phyloP scores from a whole-genome alignment of 202 grass and related monocot species.

The Carex arenaria region DNA sequence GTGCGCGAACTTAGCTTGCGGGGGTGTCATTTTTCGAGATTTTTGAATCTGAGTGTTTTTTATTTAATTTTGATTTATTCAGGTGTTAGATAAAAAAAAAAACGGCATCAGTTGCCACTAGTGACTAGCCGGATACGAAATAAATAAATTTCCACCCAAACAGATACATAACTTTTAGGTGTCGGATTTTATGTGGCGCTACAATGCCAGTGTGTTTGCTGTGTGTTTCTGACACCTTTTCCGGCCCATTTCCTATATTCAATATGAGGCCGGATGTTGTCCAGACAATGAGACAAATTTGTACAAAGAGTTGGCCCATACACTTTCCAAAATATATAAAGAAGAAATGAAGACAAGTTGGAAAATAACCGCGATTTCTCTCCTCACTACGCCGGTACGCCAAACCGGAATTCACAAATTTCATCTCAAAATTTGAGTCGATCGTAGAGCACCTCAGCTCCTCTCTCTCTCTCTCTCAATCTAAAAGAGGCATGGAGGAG shows the following conservation, averaged over 20 bases:
- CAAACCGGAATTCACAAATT: too few species aligned
- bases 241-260: neutral
- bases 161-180: neutral
- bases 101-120: too few species aligned
- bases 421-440: too few species aligned
- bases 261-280: neutral
- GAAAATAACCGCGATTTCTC: neutral
- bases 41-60: too few species aligned
- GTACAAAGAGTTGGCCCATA: neutral
- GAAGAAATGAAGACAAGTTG: neutral
- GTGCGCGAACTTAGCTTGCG: too few species aligned
- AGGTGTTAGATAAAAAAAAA: too few species aligned
- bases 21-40: too few species aligned
- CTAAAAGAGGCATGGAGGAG: constrained; percentile 46
- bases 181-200: neutral
- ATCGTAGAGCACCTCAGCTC: neutral
- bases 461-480: neutral
- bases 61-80: too few species aligned
- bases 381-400: neutral
- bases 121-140: neutral
- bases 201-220: neutral
- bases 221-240: neutral
- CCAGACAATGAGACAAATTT: neutral
- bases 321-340: neutral
- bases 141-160: neutral